phyloP scores from a whole-genome alignment of 129 eudicot species.

The Pulicaria dysenterica region DNA sequence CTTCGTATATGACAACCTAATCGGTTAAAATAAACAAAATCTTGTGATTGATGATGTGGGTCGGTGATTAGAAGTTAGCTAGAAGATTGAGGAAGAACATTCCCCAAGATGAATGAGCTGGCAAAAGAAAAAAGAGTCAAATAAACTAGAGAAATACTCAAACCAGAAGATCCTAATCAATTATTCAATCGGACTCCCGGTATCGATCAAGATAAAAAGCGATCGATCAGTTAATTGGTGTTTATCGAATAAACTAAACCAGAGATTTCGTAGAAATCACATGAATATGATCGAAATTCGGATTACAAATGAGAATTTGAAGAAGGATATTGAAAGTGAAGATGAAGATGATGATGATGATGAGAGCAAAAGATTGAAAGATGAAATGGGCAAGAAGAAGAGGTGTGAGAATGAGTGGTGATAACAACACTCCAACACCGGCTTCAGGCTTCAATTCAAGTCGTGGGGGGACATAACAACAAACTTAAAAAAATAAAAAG shows the following conservation, averaged over 20 bases:
- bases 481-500: background rate
- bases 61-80: constrained; percentile 9
- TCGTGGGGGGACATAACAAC: constrained; percentile 38
- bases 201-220: constrained; percentile 26
- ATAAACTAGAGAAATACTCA: constrained; percentile 1
- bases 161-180: constrained; percentile 1
- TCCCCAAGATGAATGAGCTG: constrained; percentile 39
- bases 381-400: constrained; percentile 15
- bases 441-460: constrained; percentile 37
- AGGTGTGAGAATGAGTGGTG: constrained; percentile 26
- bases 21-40: background rate
- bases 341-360: background rate
- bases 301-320: background rate
- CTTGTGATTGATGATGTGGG: constrained; percentile 15
- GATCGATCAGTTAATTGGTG: constrained; percentile 14
- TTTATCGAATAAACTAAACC: constrained; percentile 14
- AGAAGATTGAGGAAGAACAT: constrained; percentile 41
- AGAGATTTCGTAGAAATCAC: background rate
- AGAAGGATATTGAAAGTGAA: background rate
- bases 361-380: background rate
- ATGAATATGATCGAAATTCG: background rate
- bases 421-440: constrained; percentile 37
- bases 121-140: background rate
- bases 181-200: background rate
- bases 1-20: constrained; percentile 4